phyloP scores from a whole-genome alignment of 176 grass and related monocot species.

The Aegilops speltoides region DNA sequence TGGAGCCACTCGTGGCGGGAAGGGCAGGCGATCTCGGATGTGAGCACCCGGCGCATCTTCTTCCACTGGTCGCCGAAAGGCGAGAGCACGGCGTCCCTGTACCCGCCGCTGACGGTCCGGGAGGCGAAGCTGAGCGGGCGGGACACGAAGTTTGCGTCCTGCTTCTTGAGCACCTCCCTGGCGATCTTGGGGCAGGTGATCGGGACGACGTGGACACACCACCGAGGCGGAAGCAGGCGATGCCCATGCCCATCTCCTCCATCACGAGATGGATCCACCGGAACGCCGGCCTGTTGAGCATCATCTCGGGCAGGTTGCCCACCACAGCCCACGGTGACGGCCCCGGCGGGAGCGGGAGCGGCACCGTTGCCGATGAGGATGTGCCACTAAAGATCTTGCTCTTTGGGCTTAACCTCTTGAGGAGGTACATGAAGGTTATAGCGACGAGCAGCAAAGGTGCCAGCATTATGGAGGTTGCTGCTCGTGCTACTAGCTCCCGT shows the following conservation, averaged over 20 bases:
- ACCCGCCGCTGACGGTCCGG: constrained; percentile 1
- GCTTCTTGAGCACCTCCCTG: constrained; percentile 38
- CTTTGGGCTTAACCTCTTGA: no score
- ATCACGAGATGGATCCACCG: constrained; percentile 36
- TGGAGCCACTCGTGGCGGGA: neutral
- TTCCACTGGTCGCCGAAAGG: constrained; percentile 43
- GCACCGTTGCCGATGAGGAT: neutral
- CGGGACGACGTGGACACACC: constrained; percentile 20
- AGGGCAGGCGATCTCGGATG: constrained; percentile 19
- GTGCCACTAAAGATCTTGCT: no score
- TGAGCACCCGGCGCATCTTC: neutral
- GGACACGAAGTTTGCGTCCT: constrained; percentile 37
- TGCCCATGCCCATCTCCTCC: neutral
- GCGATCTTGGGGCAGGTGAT: constrained; percentile 40
- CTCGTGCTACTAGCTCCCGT: no score
- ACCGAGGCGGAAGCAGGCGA: constrained; percentile 44
- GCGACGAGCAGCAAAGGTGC: neutral
- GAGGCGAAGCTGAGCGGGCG: constrained; percentile 36
- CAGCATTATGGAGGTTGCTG: neutral
- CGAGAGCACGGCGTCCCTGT: neutral
- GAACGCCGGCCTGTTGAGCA: neutral
- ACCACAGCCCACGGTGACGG: constrained; percentile 37
- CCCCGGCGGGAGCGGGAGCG: constrained; percentile 30
- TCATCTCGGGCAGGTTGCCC: neutral
- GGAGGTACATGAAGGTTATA: no score